A percentile compares a stretch with the other conserved stretches of the same genome.
Conservation (phyloP, 2,329 filamentous ascomycete species). For the Pseudogymnoascus sp. region DNA sequence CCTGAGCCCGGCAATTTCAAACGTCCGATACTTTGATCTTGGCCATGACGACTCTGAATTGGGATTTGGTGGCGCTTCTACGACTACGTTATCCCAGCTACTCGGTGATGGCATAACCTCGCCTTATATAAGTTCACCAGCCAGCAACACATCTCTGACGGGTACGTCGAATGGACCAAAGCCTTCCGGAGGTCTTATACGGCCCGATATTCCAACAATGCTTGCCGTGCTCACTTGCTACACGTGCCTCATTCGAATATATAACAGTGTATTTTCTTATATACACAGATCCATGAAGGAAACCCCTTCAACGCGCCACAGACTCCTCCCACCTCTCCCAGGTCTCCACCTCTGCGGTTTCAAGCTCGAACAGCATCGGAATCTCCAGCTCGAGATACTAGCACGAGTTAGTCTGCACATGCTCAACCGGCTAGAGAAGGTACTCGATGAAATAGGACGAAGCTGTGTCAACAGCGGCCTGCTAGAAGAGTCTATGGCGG, state of each 20-base stretch:
- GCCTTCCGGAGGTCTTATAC: neutral
- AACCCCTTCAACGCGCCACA: neutral
- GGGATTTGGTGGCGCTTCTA: neutral
- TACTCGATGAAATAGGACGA: neutral
- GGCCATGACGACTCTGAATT: neutral
- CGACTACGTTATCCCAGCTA: neutral
- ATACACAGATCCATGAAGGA: neutral
- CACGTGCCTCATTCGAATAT: neutral
- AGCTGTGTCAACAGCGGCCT: neutral
- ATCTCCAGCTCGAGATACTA: neutral
- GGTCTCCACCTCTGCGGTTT: neutral
- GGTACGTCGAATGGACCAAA: neutral
- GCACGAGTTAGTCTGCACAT: neutral
- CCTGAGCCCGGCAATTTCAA: neutral
- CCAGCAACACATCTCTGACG: neutral
- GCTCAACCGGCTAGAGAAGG: neutral
- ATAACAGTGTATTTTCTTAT: neutral
- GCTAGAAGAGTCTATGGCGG: neutral
- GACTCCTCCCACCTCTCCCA: neutral
- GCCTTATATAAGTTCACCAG: neutral
- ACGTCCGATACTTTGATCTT: neutral
- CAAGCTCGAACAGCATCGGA: neutral
- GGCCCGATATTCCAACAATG: neutral
- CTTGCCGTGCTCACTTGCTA: neutral
- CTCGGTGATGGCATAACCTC: neutral